These are phyloP conservation scores for Emergomyces orientalis DNA, from an alignment of 2,329 filamentous ascomycete species.

Conservation along the genomic window DNA sequence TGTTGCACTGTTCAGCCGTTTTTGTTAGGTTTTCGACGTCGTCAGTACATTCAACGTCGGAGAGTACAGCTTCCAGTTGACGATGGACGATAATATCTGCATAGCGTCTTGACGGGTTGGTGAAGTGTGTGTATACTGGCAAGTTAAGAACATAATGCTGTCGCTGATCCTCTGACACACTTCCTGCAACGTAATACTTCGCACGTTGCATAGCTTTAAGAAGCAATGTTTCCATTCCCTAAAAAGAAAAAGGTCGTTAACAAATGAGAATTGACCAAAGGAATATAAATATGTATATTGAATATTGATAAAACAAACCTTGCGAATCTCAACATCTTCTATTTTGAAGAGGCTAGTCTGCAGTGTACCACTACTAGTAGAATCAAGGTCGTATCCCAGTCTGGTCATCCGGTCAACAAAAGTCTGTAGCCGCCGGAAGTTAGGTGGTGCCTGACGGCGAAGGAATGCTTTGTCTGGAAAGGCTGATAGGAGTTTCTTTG, in stretches of 20 bases:
- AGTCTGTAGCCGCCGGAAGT: slow-evolving; percentile 75
- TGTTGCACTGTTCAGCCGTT: slow-evolving; percentile 92
- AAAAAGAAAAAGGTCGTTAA: slow-evolving; percentile 14
- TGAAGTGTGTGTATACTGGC: slow-evolving; percentile 94
- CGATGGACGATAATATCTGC: slow-evolving; percentile 92
- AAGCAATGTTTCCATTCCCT: slow-evolving; percentile 90
- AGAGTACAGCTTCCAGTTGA: slow-evolving; percentile 79
- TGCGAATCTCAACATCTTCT: slow-evolving; percentile 77
- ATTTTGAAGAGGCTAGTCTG: slow-evolving; percentile 95
- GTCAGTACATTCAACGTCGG: slow-evolving; percentile 78
- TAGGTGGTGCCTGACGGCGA: slow-evolving; percentile 75
- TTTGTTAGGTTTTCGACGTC: slow-evolving; percentile 82
- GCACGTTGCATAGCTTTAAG: slow-evolving; percentile 93
- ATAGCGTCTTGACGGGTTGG: slow-evolving; percentile 87
- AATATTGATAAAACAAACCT: slow-evolving; percentile 40
- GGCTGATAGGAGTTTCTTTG: slow-evolving; percentile 67
- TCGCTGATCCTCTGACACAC: slow-evolving; percentile 65
- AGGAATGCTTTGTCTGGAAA: slow-evolving; percentile 89
- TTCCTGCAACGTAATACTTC: slow-evolving; percentile 85
- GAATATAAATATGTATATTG: not conserved
- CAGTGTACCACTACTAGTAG: slow-evolving; percentile 76
- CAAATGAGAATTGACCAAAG: not conserved
- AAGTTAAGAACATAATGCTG: slow-evolving; percentile 89
- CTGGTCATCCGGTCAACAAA: slow-evolving; percentile 90
- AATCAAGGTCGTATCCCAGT: slow-evolving; percentile 82